A percentile compares a stretch with the other conserved stretches of the same genome.
phyloP scores from a whole-genome alignment of 352 stramenopile species.

The Aphanomyces euteiches region DNA sequence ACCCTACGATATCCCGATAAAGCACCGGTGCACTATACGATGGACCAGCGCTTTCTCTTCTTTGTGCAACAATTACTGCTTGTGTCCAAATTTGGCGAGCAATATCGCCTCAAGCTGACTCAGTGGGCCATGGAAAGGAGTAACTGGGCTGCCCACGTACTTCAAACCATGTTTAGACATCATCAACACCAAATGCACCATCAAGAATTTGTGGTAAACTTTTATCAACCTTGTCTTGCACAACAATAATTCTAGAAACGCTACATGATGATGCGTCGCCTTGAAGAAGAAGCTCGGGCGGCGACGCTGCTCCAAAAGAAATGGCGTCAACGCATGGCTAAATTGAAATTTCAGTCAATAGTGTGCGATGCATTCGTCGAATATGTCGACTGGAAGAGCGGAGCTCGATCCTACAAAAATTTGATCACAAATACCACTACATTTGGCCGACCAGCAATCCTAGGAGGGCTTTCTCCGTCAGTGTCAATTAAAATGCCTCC shows the following conservation, averaged over 20 bases:
- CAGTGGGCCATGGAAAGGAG: neutral
- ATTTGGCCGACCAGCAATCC: constrained; percentile 10
- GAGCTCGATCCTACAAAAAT: constrained; percentile 29
- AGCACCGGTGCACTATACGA: neutral
- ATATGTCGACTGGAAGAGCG: constrained; percentile 29
- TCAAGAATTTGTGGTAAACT: constrained; percentile 8
- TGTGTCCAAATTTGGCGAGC: constrained; percentile 21
- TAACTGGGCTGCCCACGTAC: constrained; percentile 7
- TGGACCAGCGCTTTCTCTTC: constrained; percentile 10
- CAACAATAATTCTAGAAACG: neutral
- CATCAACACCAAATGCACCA: neutral
- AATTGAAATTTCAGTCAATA: constrained; percentile 14
- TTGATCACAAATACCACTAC: constrained; percentile 24
- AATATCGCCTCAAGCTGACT: constrained; percentile 8
- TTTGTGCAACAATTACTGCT: constrained; percentile 23
- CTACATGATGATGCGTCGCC: neutral
- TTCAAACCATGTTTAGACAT: constrained; percentile 10
- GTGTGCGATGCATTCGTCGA: constrained; percentile 27
- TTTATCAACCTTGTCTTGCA: neutral
- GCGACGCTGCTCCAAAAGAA: constrained; percentile 14
- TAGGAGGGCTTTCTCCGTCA: constrained; percentile 9
- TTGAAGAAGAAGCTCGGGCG: neutral
- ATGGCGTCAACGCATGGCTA: constrained; percentile 7
- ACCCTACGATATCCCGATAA: constrained; percentile 7
- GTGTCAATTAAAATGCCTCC: constrained; percentile 24